Conservation (phyloP, 768 basidiomycete genomes). For the Suillus spraguei region DNA sequence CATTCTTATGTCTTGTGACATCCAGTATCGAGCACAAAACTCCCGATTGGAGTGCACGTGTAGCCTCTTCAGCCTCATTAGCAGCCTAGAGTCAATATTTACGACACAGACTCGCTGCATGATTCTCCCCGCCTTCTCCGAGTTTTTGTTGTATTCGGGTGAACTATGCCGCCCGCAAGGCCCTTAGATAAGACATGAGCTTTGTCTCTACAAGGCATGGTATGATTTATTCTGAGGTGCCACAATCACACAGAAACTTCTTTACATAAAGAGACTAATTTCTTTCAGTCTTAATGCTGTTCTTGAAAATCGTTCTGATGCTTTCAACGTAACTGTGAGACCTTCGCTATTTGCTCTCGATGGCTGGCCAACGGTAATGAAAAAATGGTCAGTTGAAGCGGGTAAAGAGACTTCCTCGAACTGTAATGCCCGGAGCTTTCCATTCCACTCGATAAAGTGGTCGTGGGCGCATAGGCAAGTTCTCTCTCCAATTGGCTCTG, state of each 20-base stretch:
- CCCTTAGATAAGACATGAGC: too few species aligned
- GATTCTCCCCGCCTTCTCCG: too few species aligned
- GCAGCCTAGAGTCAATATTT: too few species aligned
- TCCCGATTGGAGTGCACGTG: too few species aligned
- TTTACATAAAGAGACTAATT: conserved; percentile 75
- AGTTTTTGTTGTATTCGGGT: too few species aligned
- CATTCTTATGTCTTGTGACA: too few species aligned
- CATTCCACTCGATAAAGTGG: conserved; percentile 79
- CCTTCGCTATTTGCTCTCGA: conserved; percentile 78
- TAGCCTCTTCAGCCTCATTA: too few species aligned
- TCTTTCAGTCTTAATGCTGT: conserved; percentile 82
- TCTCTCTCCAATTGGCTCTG: conserved; percentile 72
- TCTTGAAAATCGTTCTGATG: conserved; percentile 79
- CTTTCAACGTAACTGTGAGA: conserved; percentile 69
- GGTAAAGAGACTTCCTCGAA: conserved; percentile 57
- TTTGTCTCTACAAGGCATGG: too few species aligned
- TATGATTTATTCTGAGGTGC: conserved; percentile 45
- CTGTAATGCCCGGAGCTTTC: conserved; percentile 74
- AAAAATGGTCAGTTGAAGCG: not conserved
- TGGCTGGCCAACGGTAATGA: conserved; percentile 48
- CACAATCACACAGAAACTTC: conserved; percentile 72
- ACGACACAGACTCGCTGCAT: too few species aligned
- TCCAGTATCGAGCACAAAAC: too few species aligned
- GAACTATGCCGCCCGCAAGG: too few species aligned
- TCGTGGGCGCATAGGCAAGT: conserved; percentile 71